These are phyloP conservation scores for Trichoderma sp. DNA, from an alignment of 2,329 filamentous ascomycete genomes.

Conservation along the genomic window DNA sequence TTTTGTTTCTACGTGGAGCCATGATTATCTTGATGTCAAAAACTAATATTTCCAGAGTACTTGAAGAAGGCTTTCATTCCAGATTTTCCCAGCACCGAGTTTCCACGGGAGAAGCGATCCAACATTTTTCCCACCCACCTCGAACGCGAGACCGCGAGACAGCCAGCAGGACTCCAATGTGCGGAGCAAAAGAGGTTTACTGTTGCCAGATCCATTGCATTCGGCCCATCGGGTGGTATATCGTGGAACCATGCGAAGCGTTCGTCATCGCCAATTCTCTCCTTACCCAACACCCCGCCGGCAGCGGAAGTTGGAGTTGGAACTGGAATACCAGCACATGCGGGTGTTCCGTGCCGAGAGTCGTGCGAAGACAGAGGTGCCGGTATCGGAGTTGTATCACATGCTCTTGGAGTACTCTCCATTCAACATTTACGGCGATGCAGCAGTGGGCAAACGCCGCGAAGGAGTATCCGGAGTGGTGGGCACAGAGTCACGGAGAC, in stretches of 20 bases:
- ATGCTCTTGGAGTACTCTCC: not conserved
- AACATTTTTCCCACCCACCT: not conserved
- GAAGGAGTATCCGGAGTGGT: not conserved
- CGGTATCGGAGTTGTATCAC: not conserved
- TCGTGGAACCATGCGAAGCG: constrained; percentile 9
- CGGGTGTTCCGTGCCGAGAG: constrained; percentile 3
- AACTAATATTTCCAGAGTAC: not conserved
- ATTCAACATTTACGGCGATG: not conserved
- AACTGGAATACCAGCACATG: constrained; percentile 2
- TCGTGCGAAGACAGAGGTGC: constrained; percentile 6
- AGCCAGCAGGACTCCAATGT: constrained; percentile 2
- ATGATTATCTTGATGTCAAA: not conserved
- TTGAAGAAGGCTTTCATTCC: not conserved
- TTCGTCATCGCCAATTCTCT: not conserved
- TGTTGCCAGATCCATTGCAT: constrained; percentile 7
- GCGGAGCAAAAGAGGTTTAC: constrained; percentile 15
- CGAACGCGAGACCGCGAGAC: not conserved
- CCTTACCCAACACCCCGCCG: not conserved
- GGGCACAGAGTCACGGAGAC: not conserved
- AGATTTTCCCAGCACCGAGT: not conserved
- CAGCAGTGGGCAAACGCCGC: not conserved
- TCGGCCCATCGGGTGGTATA: constrained; percentile 15
- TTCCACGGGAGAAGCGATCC: not conserved
- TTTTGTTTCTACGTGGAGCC: not conserved
- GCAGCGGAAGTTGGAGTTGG: not conserved